phyloP scores from a whole-genome alignment of 2,329 filamentous ascomycete genomes.

The Xylariaceae sp. region DNA sequence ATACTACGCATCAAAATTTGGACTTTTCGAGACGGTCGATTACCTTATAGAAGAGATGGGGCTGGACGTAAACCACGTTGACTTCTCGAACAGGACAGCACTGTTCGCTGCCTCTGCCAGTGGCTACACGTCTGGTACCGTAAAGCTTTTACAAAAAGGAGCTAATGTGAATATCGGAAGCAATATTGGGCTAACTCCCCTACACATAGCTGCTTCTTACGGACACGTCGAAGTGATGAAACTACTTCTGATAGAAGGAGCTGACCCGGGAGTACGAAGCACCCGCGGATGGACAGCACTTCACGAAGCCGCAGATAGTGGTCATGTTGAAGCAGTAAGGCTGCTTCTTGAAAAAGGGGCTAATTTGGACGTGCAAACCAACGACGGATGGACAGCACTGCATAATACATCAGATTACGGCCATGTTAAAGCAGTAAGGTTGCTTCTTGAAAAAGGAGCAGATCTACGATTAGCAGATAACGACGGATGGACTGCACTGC shows the following conservation, averaged over 20 bases:
- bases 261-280: background rate
- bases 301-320: background rate
- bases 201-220: background rate
- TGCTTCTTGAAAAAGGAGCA: background rate
- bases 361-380: background rate
- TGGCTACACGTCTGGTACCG: background rate
- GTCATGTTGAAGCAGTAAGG: background rate
- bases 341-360: slow-evolving; percentile 1
- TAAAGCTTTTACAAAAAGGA: background rate
- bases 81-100: slow-evolving; percentile 8
- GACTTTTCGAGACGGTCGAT: slow-evolving; percentile 12
- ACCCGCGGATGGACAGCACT: background rate
- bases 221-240: background rate
- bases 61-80: slow-evolving; percentile 6
- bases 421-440: slow-evolving; percentile 6
- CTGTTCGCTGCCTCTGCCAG: background rate
- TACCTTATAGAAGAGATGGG: slow-evolving; percentile 8
- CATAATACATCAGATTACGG: background rate
- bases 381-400: background rate
- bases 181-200: background rate
- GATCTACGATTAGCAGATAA: background rate
- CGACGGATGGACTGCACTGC: background rate
- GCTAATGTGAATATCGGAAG: background rate
- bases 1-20: slow-evolving; percentile 18
- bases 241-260: background rate